Conservation (phyloP, 1,284 basidiomycete genomes). For the Phellopilus nigrolimitatus region DNA sequence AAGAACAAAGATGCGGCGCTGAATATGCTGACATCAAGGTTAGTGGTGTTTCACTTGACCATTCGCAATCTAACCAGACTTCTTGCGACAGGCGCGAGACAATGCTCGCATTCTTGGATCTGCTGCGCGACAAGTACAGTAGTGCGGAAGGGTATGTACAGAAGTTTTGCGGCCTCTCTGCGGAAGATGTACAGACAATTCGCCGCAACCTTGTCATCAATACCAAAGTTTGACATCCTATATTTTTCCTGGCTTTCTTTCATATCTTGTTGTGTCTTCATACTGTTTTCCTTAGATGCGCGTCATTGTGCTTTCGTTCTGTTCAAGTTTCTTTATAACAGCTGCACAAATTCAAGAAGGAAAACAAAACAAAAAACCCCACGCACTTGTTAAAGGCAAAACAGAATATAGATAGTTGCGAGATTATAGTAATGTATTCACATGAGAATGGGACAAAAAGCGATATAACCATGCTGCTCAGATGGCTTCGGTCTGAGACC, state of each 20-base stretch:
- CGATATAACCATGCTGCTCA: too few species aligned
- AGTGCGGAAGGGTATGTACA: conserved; percentile 64
- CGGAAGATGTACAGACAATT: conserved; percentile 56
- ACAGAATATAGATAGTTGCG: too few species aligned
- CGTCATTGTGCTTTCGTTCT: too few species aligned
- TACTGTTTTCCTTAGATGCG: neutral
- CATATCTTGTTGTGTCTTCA: neutral
- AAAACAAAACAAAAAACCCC: too few species aligned
- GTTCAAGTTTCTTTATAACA: too few species aligned
- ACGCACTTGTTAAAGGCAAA: too few species aligned
- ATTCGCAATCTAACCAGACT: neutral
- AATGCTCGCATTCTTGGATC: conserved; percentile 60
- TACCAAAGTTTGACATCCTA: neutral
- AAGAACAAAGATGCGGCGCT: conserved; percentile 65
- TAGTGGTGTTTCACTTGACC: conserved; percentile 23
- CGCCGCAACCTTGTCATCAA: conserved; percentile 52
- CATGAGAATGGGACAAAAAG: too few species aligned
- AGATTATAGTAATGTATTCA: too few species aligned
- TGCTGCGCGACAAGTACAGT: conserved; percentile 57
- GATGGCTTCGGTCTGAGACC: too few species aligned
- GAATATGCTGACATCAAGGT: conserved; percentile 77
- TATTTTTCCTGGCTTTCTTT: neutral
- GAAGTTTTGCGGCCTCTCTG: conserved; percentile 46
- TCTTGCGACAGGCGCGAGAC: conserved; percentile 50
- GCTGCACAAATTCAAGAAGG: too few species aligned